Base-by-base conservation (phyloP, 2,329 filamentous ascomycete species). In the Cercospora zeae-maydis region DNA sequence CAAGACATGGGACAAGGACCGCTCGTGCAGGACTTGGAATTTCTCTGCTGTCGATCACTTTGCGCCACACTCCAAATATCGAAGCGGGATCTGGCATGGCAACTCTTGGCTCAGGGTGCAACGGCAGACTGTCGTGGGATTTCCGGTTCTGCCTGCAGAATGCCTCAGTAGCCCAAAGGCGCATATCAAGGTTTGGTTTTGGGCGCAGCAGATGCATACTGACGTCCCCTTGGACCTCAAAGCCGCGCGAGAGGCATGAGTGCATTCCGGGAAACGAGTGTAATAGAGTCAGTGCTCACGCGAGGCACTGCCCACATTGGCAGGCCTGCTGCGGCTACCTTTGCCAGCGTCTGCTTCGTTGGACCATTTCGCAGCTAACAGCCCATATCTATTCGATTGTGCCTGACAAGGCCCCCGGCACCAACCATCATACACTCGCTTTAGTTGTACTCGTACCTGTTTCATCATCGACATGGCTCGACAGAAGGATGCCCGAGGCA, bases 291-390 rank as follows among this genome's bases (percentile, higher is more conserved):
- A 34, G 27, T 55, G 27, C 33, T 51, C 27, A 47, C 24, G 19
- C 56, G 24, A 59, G 49, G 52, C 61, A 63, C 61, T 59, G 61
- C 56, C 61, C 59, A 36, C 47, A 52, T 59, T 63, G 61, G 56
- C 61, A 59, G 39, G 13, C 6, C 34, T 47, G n/a, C 45, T 55
- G 31, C 45, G 34, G 45, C 34, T 53, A 34, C 33, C 16, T 59
- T 34, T 39, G 34, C 39, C 31, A 37, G 21, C 24, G n/a, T 57
- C 21, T 24, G 21, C 36, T 39, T 24, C 54, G 34, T 56, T 49
- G 53, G 19, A 13, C 33, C n/a, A 30, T 39, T 9, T 55, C 3
- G 33, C 52, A 36, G 13, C 52, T 11, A 34, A 13, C n/a, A 37
- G 31, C 36, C 13, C 31, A 55, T 55, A 55, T 55, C 52, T 36